Base-by-base conservation (phyloP, 768 basidiomycete species). In the Glaciozyma antarctica region DNA sequence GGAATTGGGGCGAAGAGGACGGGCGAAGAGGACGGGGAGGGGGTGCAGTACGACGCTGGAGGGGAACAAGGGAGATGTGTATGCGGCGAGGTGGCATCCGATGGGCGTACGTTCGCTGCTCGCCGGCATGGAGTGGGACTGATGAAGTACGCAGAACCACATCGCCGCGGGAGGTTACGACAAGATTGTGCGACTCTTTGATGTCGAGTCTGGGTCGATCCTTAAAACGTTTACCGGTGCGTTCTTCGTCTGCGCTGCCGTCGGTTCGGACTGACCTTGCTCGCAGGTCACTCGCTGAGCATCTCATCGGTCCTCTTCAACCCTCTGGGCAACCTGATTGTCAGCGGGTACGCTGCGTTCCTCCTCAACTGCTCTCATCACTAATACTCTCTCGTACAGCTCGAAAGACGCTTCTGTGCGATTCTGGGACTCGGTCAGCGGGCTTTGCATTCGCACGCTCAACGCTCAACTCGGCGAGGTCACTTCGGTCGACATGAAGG, bases 351-450 rank as follows among this genome's bases (percentile, higher is more conserved):
- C 34, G 55, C 5, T 68, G 5, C 13, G 15, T 34, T 26, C 38
- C 19, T 52, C 51, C 21, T 24, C 49, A 4, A 45, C 28, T 51
- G 16, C 45, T 10, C 7, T 43, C 22, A 0, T n/a, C 24, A 8
- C 44, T 28, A 28, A 22, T 32, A 1, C 16, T n/a, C 9, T n/a
- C 58, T 71, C 70, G 21, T 21, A 5, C 55, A 56, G 55, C 2
- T 74, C 75, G 0, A 76, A 75, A 61, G 76, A 77, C 61, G 70
- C 72, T 22, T 69, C 73, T 26, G 73, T 77, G 30, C 64, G 75
- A 10, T 54, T 77, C 38, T 77, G 76, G 76, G 76, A 77, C 59
- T 73, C 75, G 19, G 71, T 75, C 10, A 71, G 73, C 12, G 76
- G 76, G 2, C 71, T 75, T 1, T 75, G 75, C 66, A 68, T 73